phyloP scores from a whole-genome alignment of 768 basidiomycete species.

The Lepiota venenata region DNA sequence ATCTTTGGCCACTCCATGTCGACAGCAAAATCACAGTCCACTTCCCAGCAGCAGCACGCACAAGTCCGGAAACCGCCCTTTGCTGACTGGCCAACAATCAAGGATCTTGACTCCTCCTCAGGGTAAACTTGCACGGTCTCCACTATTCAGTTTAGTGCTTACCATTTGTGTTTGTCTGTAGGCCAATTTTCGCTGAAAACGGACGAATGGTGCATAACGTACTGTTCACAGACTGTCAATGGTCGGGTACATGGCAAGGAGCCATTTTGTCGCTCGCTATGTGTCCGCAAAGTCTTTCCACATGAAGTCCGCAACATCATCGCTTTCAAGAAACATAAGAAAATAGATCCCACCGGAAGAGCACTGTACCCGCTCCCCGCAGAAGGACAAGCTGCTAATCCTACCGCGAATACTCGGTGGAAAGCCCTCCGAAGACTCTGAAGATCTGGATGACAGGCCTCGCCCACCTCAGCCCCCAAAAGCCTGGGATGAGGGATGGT shows the following conservation, averaged over 20 bases:
- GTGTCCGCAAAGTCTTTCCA: constrained; percentile 62
- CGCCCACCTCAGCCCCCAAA: constrained; percentile 24
- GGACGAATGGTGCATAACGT: constrained; percentile 66
- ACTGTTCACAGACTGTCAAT: constrained; percentile 53
- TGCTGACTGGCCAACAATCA: constrained; percentile 49
- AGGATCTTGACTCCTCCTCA: constrained; percentile 51
- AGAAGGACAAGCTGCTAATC: constrained; percentile 56
- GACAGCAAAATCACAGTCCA: constrained; percentile 22
- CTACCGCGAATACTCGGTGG: constrained; percentile 45
- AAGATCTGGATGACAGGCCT: constrained; percentile 17
- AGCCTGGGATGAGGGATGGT: constrained; percentile 75
- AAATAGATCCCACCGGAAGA: constrained; percentile 40
- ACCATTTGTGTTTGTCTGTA: constrained; percentile 18
- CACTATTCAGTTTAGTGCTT: constrained; percentile 5
- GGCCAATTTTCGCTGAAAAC: constrained; percentile 55
- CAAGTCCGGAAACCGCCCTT: constrained; percentile 35
- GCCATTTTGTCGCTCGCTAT: constrained; percentile 56
- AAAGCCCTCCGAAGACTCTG: constrained; percentile 28
- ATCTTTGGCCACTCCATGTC: constrained; percentile 13
- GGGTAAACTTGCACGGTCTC: constrained; percentile 28
- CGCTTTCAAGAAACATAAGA: constrained; percentile 41
- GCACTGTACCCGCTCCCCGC: constrained; percentile 59
- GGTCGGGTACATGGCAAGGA: constrained; percentile 48
- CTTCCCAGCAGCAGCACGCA: constrained; percentile 27
- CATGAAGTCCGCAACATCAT: constrained; percentile 59